phyloP scores from a whole-genome alignment of 768 basidiomycete genomes.

The Boletus edulis region DNA sequence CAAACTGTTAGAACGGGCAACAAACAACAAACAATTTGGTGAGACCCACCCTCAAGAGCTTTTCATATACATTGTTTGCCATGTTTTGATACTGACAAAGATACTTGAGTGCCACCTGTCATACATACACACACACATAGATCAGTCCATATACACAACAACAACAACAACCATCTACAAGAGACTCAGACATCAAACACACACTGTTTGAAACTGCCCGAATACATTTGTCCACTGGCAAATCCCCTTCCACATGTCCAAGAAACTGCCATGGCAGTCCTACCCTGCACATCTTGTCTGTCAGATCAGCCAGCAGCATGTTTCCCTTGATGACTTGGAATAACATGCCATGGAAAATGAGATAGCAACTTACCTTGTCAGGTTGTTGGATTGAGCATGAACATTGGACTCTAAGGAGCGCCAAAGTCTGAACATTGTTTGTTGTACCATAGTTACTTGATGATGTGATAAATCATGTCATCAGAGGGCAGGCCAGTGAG shows the following conservation, averaged over 20 bases:
- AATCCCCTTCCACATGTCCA: slow-evolving; percentile 58
- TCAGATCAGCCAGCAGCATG: slow-evolving; percentile 50
- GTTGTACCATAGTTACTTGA: no score
- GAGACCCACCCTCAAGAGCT: slow-evolving; percentile 44
- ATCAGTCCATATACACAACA: slow-evolving; percentile 1
- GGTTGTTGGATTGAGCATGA: no score
- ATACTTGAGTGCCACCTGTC: slow-evolving; percentile 57
- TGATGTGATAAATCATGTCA: no score
- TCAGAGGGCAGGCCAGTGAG: no score
- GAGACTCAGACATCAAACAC: not conserved
- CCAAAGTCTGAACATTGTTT: no score
- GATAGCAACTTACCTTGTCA: no score
- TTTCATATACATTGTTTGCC: slow-evolving; percentile 50
- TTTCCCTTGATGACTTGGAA: slow-evolving; percentile 52
- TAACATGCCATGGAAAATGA: no score
- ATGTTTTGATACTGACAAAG: slow-evolving; percentile 46
- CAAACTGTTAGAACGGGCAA: not conserved
- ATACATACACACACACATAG: not conserved
- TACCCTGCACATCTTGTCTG: slow-evolving; percentile 49
- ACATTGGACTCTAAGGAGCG: no score
- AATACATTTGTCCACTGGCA: slow-evolving; percentile 53
- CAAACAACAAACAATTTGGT: not conserved
- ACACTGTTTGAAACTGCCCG: slow-evolving; percentile 31
- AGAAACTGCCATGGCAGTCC: slow-evolving; percentile 55
- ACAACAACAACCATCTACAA: no score